Conservation (phyloP, 805 yeast species). For the fission yeast (Schizosaccharomyces pombe) region DNA sequence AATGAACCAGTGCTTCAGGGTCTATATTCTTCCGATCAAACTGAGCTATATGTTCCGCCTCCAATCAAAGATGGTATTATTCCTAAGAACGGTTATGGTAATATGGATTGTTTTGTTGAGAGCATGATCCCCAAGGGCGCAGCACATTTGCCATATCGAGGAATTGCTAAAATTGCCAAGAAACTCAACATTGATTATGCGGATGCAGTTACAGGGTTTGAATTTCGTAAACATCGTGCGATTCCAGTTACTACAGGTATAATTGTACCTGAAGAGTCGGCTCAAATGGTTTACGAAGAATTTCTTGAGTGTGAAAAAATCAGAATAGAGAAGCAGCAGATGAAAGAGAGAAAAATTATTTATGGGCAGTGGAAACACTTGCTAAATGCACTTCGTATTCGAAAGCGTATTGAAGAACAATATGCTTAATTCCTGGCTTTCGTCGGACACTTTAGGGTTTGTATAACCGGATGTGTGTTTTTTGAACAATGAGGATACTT, state of each 20-base stretch:
- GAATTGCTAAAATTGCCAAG: slow-evolving; percentile 48
- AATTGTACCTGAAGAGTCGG: slow-evolving; percentile 7
- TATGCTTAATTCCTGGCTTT: neutral
- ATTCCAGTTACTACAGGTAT: slow-evolving; percentile 9
- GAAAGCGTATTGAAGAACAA: neutral
- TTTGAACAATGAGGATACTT: too few relatives aligned
- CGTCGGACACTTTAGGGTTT: too few relatives aligned
- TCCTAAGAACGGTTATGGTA: slow-evolving; percentile 57
- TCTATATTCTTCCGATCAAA: slow-evolving; percentile 57
- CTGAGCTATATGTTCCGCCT: slow-evolving; percentile 46
- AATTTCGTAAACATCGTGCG: slow-evolving; percentile 1
- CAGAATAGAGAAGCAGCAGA: neutral
- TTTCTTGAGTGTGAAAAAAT: neutral
- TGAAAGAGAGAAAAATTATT: neutral
- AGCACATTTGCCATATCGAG: slow-evolving; percentile 26
- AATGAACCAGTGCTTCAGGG: slow-evolving; percentile 19
- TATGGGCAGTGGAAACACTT: neutral
- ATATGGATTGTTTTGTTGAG: slow-evolving; percentile 54
- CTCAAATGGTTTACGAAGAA: neutral
- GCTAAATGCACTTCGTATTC: neutral
- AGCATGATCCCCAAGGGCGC: slow-evolving; percentile 74
- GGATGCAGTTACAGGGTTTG: slow-evolving; percentile 32
- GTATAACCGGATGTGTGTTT: too few relatives aligned
- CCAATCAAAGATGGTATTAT: slow-evolving; percentile 42
- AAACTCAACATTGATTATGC: slow-evolving; percentile 55